These are phyloP conservation scores for Vanilla planifolia DNA, from an alignment of 106 monocot genomes.

Conservation along the genomic window DNA sequence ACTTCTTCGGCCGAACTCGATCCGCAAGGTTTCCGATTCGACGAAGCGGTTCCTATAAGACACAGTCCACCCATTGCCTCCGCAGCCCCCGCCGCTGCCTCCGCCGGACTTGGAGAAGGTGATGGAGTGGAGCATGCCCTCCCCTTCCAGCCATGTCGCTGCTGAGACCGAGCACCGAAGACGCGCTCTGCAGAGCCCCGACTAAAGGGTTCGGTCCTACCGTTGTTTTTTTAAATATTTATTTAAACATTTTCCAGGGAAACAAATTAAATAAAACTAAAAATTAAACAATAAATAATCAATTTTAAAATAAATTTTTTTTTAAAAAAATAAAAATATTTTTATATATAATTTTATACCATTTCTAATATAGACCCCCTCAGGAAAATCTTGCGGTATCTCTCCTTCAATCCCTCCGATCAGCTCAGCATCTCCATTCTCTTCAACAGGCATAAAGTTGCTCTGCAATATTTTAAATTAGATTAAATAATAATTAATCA, in stretches of 20 bases:
- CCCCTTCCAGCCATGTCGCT: slow-evolving; percentile 52
- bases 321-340: background rate
- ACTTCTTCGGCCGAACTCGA: slow-evolving; percentile 26
- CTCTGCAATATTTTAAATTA: slow-evolving; percentile 16
- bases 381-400: slow-evolving; percentile 46
- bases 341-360: slow-evolving; percentile 14
- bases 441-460: slow-evolving; percentile 43
- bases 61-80: slow-evolving; percentile 17
- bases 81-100: background rate
- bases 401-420: slow-evolving; percentile 23
- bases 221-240: no score
- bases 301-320: no score
- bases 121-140: slow-evolving; percentile 60
- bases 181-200: slow-evolving; percentile 31
- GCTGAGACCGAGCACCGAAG: slow-evolving; percentile 28
- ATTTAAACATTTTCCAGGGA: no score
- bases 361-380: slow-evolving; percentile 58
- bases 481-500: no score
- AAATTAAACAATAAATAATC: no score
- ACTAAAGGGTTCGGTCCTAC: slow-evolving; percentile 47
- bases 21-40: slow-evolving; percentile 32
- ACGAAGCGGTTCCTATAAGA: slow-evolving; percentile 47
- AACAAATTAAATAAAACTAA: no score
- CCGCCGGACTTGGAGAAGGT: slow-evolving; percentile 22
- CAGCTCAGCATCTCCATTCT: slow-evolving; percentile 21